A percentile compares a stretch with the other conserved stretches of the same genome.
These are phyloP conservation scores for Omphalotus olearius DNA, from an alignment of 1,284 basidiomycete genomes.

Conservation along the genomic window DNA sequence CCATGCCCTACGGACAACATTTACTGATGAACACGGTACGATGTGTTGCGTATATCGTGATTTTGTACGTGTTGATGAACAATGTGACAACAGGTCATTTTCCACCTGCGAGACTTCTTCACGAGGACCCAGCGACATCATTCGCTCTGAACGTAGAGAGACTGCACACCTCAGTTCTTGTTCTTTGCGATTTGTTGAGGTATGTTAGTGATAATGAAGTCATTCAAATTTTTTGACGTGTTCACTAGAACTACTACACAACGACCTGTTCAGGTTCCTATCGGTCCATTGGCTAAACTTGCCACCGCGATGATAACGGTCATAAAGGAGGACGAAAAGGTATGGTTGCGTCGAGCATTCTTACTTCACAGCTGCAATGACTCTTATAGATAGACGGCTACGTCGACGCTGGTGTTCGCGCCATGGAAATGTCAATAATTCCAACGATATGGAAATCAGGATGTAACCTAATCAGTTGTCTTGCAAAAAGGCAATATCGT, in stretches of 20 bases:
- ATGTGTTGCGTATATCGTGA: neutral
- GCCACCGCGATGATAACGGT: slow-evolving; percentile 52
- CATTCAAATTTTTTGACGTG: neutral
- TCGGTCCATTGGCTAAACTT: slow-evolving; percentile 57
- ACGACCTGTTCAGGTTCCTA: slow-evolving; percentile 71
- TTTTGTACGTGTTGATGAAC: neutral
- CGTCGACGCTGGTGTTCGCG: slow-evolving; percentile 44
- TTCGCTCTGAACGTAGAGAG: slow-evolving; percentile 57
- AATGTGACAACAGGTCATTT: slow-evolving; percentile 13
- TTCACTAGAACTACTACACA: slow-evolving; percentile 47
- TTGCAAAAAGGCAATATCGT: slow-evolving; percentile 43
- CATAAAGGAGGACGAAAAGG: slow-evolving; percentile 46
- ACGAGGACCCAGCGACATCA: slow-evolving; percentile 34
- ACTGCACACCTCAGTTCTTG: slow-evolving; percentile 46
- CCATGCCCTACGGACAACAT: slow-evolving; percentile 54
- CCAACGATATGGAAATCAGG: slow-evolving; percentile 52
- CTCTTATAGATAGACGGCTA: slow-evolving; percentile 40
- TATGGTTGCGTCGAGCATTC: slow-evolving; percentile 22
- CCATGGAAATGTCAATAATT: slow-evolving; percentile 50
- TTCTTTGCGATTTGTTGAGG: slow-evolving; percentile 50
- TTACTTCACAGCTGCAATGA: neutral
- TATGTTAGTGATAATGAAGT: too few relatives aligned
- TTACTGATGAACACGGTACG: slow-evolving; percentile 26
- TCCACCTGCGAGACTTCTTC: slow-evolving; percentile 14
- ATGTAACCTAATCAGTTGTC: slow-evolving; percentile 43